A percentile compares a stretch with the other conserved stretches of the same genome.
These are phyloP conservation scores for Vitis hybrid DNA, from an alignment of 177 flowering plant species.

Conservation along the genomic window DNA sequence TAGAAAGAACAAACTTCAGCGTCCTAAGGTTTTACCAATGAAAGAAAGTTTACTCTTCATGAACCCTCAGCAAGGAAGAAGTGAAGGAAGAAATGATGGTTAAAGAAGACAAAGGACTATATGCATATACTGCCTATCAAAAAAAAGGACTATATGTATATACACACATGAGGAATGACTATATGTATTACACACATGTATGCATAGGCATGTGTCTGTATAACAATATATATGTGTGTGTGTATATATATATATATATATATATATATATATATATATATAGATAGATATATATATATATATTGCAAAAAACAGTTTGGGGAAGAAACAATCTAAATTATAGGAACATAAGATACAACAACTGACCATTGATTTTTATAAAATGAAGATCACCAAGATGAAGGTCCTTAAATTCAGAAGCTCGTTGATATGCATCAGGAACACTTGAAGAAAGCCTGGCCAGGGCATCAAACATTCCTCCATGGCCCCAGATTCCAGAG, in stretches of 20 bases:
- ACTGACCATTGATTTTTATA: slow-evolving; percentile 58
- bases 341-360: neutral
- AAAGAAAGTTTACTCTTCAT: too few relatives aligned
- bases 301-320: neutral
- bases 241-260: too few relatives aligned
- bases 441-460: slow-evolving; percentile 58
- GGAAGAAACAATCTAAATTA: too few relatives aligned
- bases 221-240: too few relatives aligned
- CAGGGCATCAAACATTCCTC: slow-evolving; percentile 92
- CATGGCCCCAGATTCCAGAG: slow-evolving; percentile 93
- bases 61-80: too few relatives aligned
- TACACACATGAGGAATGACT: neutral
- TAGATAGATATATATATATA: too few relatives aligned
- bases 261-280: too few relatives aligned
- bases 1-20: too few relatives aligned
- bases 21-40: too few relatives aligned
- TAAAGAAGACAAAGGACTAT: too few relatives aligned
- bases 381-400: slow-evolving; percentile 92
- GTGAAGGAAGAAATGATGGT: too few relatives aligned
- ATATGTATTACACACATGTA: neutral
- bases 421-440: slow-evolving; percentile 65
- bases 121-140: too few relatives aligned
- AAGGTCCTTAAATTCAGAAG: slow-evolving; percentile 81
- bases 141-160: neutral
- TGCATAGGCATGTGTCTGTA: neutral